A percentile compares a stretch with the other conserved stretches of the same genome.
These are phyloP conservation scores for Apiotrichum veenhuisii DNA, from an alignment of 1,284 basidiomycete species.

Conservation along the genomic window DNA sequence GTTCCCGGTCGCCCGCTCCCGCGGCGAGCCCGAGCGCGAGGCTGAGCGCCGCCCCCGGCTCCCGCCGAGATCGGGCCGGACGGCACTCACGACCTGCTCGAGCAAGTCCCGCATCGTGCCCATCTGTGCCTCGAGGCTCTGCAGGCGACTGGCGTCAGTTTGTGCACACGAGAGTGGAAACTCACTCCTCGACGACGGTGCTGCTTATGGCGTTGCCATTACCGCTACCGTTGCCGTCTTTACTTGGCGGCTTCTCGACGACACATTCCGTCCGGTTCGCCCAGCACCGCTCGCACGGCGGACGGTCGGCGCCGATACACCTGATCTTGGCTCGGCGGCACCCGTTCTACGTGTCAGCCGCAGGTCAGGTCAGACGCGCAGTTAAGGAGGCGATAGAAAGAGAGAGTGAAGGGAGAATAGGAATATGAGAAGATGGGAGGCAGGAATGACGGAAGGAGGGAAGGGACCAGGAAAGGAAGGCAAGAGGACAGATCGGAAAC, in stretches of 20 bases:
- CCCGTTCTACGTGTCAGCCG: slow-evolving; percentile 16
- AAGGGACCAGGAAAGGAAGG: not conserved
- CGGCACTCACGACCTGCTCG: slow-evolving; percentile 63
- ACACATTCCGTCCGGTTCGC: slow-evolving; percentile 75
- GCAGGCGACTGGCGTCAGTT: slow-evolving; percentile 62
- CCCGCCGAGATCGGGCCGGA: slow-evolving; percentile 1
- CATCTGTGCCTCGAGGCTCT: slow-evolving; percentile 72
- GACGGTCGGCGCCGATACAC: slow-evolving; percentile 65
- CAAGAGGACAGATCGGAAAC: not conserved
- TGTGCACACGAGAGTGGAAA: slow-evolving; percentile 8
- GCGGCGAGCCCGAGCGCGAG: not conserved
- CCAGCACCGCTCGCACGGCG: slow-evolving; percentile 77
- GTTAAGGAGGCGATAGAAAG: too few relatives aligned
- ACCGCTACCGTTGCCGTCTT: slow-evolving; percentile 56
- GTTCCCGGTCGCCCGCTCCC: too few relatives aligned
- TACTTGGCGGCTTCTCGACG: slow-evolving; percentile 77
- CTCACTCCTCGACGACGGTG: slow-evolving; percentile 68
- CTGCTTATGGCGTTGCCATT: too few relatives aligned
- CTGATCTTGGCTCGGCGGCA: slow-evolving; percentile 54
- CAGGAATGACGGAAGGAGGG: too few relatives aligned
- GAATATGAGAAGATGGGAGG: too few relatives aligned
- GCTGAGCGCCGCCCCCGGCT: not conserved
- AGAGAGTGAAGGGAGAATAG: too few relatives aligned
- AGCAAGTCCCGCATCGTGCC: slow-evolving; percentile 67
- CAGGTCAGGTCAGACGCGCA: too few relatives aligned